Evolutionary conservation across 176 grass and related monocot species (phyloP).

Genomic region (sorghum (Sorghum bicolor)): DNA sequence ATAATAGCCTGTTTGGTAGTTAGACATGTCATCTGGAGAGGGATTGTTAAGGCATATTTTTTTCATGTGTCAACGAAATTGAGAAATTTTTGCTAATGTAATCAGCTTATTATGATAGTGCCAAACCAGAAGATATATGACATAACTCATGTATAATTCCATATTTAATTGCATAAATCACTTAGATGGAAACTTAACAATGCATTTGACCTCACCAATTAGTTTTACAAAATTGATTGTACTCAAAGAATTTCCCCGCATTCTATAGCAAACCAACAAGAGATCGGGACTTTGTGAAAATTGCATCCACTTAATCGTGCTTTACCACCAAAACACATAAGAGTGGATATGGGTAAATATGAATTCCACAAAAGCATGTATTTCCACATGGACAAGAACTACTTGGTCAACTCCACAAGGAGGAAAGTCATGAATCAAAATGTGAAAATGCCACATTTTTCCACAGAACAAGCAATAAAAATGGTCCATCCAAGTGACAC

Average conservation of each 20-base stretch:
- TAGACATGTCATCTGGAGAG: conserved; percentile 59
- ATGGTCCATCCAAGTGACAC: conserved; percentile 5
- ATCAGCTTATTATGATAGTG: too few species aligned
- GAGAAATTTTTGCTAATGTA: too few species aligned
- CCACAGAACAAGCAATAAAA: not conserved
- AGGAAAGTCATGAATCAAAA: not conserved
- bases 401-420: not conserved
- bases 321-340: not conserved
- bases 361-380: not conserved
- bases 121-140: too few species aligned
- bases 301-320: not conserved
- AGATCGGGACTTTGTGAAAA: not conserved
- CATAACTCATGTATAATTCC: too few species aligned
- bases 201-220: too few species aligned
- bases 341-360: not conserved
- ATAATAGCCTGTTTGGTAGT: conserved; percentile 86
- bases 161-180: too few species aligned
- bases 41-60: not conserved
- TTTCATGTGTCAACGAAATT: too few species aligned
- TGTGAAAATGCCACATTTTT: not conserved
- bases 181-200: too few species aligned
- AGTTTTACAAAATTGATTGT: too few species aligned
- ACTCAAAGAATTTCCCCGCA: too few species aligned
- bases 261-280: not conserved
- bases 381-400: not conserved